These are phyloP conservation scores for Silene conica DNA, from an alignment of 148 eudicot genomes.

Conservation along the genomic window DNA sequence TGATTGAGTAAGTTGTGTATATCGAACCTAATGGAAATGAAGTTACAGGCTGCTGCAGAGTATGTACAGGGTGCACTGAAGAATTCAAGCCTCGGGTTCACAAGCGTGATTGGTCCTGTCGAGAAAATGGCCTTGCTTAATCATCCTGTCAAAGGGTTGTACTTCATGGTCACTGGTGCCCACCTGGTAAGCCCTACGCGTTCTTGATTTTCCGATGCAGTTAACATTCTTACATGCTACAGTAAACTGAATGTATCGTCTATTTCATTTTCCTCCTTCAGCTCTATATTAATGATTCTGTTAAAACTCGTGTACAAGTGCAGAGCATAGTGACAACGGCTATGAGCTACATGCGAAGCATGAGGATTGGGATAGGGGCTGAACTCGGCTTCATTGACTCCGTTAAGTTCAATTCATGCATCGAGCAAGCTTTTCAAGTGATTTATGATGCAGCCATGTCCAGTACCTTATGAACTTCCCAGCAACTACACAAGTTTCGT, in stretches of 20 bases:
- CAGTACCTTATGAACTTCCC: neutral
- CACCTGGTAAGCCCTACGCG: constrained; percentile 44
- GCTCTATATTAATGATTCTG: neutral
- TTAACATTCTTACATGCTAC: too few relatives aligned
- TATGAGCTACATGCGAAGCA: constrained; percentile 40
- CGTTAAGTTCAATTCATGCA: constrained; percentile 36
- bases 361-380: constrained; percentile 40
- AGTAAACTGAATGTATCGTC: too few relatives aligned
- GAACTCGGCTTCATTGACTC: constrained; percentile 51
- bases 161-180: constrained; percentile 47
- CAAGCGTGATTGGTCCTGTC: constrained; percentile 61
- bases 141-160: constrained; percentile 55
- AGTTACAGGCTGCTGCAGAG: constrained; percentile 39
- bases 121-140: constrained; percentile 50
- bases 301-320: constrained; percentile 11
- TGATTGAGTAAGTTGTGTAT: too few relatives aligned
- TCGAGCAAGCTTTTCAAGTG: constrained; percentile 34
- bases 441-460: constrained; percentile 35
- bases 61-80: constrained; percentile 36
- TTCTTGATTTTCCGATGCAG: too few relatives aligned
- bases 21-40: too few relatives aligned
- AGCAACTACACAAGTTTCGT: neutral
- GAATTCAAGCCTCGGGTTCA: constrained; percentile 45
- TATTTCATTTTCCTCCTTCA: too few relatives aligned
- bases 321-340: constrained; percentile 61